Base-by-base conservation (phyloP, 768 basidiomycete genomes). In the Mycena polygramma region DNA sequence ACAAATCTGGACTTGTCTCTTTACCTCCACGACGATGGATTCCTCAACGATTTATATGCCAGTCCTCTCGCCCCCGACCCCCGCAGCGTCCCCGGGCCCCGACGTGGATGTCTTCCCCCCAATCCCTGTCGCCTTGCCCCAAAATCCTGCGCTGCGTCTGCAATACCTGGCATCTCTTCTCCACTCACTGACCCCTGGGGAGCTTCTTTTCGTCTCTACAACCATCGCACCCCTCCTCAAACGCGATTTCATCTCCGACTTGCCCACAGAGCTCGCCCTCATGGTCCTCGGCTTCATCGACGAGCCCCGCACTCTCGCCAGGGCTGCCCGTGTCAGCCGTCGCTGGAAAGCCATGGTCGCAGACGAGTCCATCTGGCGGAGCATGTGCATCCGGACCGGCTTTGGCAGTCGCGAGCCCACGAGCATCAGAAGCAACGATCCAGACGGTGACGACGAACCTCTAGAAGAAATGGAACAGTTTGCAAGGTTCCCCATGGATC, bases 281-380 rank as follows among this genome's bases (percentile, higher is more conserved):
- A 88, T 95, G 74, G 87, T 96, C 63, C 84, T 98, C 43, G 80
- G 85, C 65, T 96, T 91, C 78, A 84, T 97, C 51, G 90, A 95
- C 65, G 92, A 95, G 53, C 91, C 93, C 0, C 81, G 82, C 51
- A 91, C 92, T 0, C 89, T 98, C 13, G 84, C 89, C 0, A 83
- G 94, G 14, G 92, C 92, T 0, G 83, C 87, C 48, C 85, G 87
- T 41, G 96, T 97, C 36, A 92, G 91, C 73, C 82, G 83, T 62
- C 84, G 85, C 57, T 98, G 97, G 97, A 81, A 85, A 17, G 80
- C 78, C 19, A 85, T 98, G 8, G 84, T 91, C 9, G 80, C 85
- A 53, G 95, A 96, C 75, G 94, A 97, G 72, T 86, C 83, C 71
- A 83, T 94, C 14, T 98, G 96, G 97, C 90, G 89, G 79, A 75